phyloP scores from a whole-genome alignment of 179 eudicot genomes.

The Beta corolliflora region DNA sequence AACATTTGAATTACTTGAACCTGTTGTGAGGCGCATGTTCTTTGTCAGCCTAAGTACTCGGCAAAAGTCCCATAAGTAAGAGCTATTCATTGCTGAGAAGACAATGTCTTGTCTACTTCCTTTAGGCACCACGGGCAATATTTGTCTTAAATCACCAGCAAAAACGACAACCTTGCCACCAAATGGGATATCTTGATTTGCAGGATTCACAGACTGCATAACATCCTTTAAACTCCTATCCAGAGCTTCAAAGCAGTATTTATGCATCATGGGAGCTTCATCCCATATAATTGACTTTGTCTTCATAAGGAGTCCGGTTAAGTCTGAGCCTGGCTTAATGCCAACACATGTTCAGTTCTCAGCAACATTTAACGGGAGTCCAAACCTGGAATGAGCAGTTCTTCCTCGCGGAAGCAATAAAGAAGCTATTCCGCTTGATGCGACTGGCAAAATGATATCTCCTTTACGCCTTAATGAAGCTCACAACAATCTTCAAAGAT shows the following conservation, averaged over 20 bases:
- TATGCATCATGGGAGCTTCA: not conserved
- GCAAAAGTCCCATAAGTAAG: too few species aligned
- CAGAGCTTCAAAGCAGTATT: not conserved
- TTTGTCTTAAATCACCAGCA: too few species aligned
- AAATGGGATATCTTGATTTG: not conserved
- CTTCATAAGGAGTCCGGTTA: not conserved
- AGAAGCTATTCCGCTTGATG: not conserved
- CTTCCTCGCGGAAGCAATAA: not conserved
- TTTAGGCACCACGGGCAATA: too few species aligned
- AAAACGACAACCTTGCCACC: too few species aligned
- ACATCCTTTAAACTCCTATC: not conserved
- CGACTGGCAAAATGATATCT: not conserved
- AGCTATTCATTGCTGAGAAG: too few species aligned
- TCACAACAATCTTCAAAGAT: not conserved
- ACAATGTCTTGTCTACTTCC: too few species aligned
- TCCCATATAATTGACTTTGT: not conserved
- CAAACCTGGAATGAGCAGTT: not conserved
- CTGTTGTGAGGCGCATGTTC: too few species aligned
- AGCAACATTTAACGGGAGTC: not conserved
- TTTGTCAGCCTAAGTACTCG: too few species aligned
- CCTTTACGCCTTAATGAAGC: not conserved
- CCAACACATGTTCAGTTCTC: not conserved
- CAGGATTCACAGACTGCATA: not conserved
- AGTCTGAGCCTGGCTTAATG: not conserved
- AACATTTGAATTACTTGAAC: too few species aligned